These are phyloP conservation scores for Rhodofomes roseus DNA, from an alignment of 1,284 basidiomycete genomes.

Conservation along the genomic window DNA sequence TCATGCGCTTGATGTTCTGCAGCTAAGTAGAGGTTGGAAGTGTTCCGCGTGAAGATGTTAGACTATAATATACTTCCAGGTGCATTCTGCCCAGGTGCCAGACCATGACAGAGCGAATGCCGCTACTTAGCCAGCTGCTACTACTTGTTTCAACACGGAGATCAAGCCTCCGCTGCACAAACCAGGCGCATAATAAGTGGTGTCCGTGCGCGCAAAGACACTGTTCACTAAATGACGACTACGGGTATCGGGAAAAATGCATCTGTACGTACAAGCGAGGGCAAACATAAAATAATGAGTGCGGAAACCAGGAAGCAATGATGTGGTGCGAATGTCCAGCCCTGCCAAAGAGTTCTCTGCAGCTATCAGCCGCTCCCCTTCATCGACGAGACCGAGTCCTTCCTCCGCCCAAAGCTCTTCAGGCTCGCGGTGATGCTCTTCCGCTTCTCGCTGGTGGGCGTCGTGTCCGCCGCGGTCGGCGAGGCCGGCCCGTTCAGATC, in stretches of 20 bases:
- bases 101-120: too few relatives aligned
- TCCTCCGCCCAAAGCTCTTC: constrained; percentile 57
- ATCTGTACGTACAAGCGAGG: constrained; percentile 20
- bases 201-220: neutral
- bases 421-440: constrained; percentile 49
- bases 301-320: constrained; percentile 17
- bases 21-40: too few relatives aligned
- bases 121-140: too few relatives aligned
- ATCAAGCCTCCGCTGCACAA: neutral
- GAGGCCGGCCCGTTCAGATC: constrained; percentile 22
- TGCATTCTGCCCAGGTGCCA: too few relatives aligned
- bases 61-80: too few relatives aligned
- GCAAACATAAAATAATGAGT: constrained; percentile 9
- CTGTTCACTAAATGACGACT: constrained; percentile 21
- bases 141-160: too few relatives aligned
- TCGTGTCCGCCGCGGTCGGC: constrained; percentile 17
- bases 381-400: constrained; percentile 44
- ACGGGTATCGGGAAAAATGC: constrained; percentile 25
- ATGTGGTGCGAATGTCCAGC: constrained; percentile 15
- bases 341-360: neutral
- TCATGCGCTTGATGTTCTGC: too few relatives aligned
- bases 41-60: too few relatives aligned
- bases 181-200: neutral
- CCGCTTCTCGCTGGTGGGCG: constrained; percentile 40
- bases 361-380: constrained; percentile 15